Percentiles rank a stretch among this genome's conserved stretches.
These are phyloP conservation scores for Globisporangium recalcitrans DNA, from an alignment of 352 stramenopile species.

Conservation along the genomic window DNA sequence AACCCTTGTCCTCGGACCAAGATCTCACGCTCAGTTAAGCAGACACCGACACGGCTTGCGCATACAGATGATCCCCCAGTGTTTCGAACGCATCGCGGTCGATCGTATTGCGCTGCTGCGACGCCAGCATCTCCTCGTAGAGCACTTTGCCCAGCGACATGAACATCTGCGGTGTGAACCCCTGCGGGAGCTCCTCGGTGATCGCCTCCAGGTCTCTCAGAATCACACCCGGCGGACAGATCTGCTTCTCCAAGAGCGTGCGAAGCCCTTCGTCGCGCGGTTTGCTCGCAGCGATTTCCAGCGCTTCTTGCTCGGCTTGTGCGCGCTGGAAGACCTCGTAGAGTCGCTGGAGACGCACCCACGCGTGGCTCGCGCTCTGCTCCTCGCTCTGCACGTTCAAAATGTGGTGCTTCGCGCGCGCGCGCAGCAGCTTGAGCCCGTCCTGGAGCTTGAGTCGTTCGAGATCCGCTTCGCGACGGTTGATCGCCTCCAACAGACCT, in stretches of 20 bases:
- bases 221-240: slow-evolving; percentile 30
- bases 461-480: slow-evolving; percentile 12
- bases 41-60: slow-evolving; percentile 45
- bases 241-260: slow-evolving; percentile 37
- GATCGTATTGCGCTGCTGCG: slow-evolving; percentile 39
- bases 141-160: slow-evolving; percentile 54
- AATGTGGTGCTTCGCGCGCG: slow-evolving; percentile 22
- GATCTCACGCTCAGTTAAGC: slow-evolving; percentile 17
- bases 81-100: slow-evolving; percentile 43
- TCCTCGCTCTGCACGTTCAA: slow-evolving; percentile 38
- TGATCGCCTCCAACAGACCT: slow-evolving; percentile 18
- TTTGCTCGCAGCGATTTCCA: slow-evolving; percentile 15
- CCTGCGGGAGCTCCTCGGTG: slow-evolving; percentile 43
- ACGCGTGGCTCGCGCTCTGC: slow-evolving; percentile 44
- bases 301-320: slow-evolving; percentile 24
- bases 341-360: slow-evolving; percentile 47
- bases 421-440: slow-evolving; percentile 9
- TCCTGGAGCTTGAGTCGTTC: slow-evolving; percentile 14
- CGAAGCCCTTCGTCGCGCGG: slow-evolving; percentile 42
- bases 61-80: slow-evolving; percentile 49
- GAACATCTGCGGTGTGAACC: slow-evolving; percentile 74
- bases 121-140: slow-evolving; percentile 58
- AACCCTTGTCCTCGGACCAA: not conserved
- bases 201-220: slow-evolving; percentile 53
- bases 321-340: slow-evolving; percentile 55